Evolutionary conservation across 441 rosid genomes (phyloP), one percentile per base, ranked within the genome.

Genomic region (Erodium trifolium): DNA sequence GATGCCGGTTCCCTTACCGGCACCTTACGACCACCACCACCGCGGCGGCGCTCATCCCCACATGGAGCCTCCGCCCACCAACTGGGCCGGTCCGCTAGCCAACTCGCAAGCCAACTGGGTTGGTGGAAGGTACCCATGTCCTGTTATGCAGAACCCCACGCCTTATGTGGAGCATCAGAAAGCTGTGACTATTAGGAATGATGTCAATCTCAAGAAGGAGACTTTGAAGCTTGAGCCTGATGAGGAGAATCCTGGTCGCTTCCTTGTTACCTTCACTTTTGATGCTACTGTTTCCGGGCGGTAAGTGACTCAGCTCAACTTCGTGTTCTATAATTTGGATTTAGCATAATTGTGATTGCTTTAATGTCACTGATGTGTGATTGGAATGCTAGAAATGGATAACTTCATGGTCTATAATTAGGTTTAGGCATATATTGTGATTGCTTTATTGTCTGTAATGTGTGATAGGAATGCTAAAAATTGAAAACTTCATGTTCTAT

Each of bases 151-250:
- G 43, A 78, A 80, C 0, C 86, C 86, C 10, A 55, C 83, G 35
- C 98, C 96, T 9, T 87, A 82, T 60, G 88, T 94, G 65, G 99
- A 94, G 78, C 93, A 92, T 74, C 99, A 94, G 81, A 92, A 86
- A 78, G 89, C 94, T 27, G 88, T 88, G 10, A 88, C 94, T 0
- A 90, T 94, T 29, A 77, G 88, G 63, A 92, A 88, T 67, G 96
- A 85, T 68, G 96, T 94, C 55, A 90, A 92, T 71, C 77, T 94
- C 67, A 92, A 87, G 84, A 94, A 94, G 82, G 99, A 94, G 72
- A 82, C 82, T 71, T 77, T 94, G 76, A 79, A 74, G 78, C 70
- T 94, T 47, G 97, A 84, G 71, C 67, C 84, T 2, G 99, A 94
- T 69, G 87, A 79, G 51, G 88, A 85, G 17, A 67, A 71, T 68